Percentiles rank a stretch among this genome's conserved stretches.
phyloP scores from a whole-genome alignment of 495 filamentous ascomycete species.

The Penicillium simplicissimum region DNA sequence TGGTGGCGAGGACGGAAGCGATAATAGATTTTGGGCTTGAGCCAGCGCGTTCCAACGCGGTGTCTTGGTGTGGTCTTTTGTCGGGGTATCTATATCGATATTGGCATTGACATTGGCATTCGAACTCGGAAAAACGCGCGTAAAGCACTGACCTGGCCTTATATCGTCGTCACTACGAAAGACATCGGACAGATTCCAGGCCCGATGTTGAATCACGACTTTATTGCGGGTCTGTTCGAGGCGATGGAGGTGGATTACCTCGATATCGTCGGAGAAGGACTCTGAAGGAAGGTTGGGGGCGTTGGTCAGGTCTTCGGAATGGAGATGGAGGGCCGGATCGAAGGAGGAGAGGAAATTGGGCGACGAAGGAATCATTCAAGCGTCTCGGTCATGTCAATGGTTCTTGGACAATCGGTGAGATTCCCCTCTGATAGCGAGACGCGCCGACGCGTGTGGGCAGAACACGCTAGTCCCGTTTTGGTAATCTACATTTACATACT shows the following conservation, averaged over 20 bases:
- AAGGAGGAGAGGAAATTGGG: slow-evolving; percentile 48
- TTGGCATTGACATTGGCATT: slow-evolving; percentile 12
- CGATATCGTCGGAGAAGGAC: slow-evolving; percentile 61
- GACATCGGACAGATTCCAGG: slow-evolving; percentile 57
- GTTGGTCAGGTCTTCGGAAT: slow-evolving; percentile 42
- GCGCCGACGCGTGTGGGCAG: slow-evolving; percentile 34
- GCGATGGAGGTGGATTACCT: slow-evolving; percentile 54
- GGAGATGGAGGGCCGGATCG: slow-evolving; percentile 54
- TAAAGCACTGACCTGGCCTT: slow-evolving; percentile 41
- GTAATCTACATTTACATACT: not conserved
- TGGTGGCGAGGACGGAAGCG: slow-evolving; percentile 39
- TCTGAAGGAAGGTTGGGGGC: slow-evolving; percentile 33
- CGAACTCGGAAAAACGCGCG: too few relatives aligned
- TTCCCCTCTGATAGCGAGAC: slow-evolving; percentile 29
- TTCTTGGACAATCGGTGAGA: slow-evolving; percentile 5
- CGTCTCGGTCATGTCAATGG: slow-evolving; percentile 16
- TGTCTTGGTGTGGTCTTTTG: slow-evolving; percentile 29
- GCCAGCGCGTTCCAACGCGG: slow-evolving; percentile 26
- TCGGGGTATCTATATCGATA: slow-evolving; percentile 39
- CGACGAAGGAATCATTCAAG: slow-evolving; percentile 42
- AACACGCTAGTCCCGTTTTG: slow-evolving; percentile 38
- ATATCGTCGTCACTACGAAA: slow-evolving; percentile 65
- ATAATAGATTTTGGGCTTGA: slow-evolving; percentile 16
- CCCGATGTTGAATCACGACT: slow-evolving; percentile 65
- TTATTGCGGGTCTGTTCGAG: slow-evolving; percentile 55